These are phyloP conservation scores for Diutina neorugosa DNA, from an alignment of 1,139 yeast genomes.

Conservation along the genomic window DNA sequence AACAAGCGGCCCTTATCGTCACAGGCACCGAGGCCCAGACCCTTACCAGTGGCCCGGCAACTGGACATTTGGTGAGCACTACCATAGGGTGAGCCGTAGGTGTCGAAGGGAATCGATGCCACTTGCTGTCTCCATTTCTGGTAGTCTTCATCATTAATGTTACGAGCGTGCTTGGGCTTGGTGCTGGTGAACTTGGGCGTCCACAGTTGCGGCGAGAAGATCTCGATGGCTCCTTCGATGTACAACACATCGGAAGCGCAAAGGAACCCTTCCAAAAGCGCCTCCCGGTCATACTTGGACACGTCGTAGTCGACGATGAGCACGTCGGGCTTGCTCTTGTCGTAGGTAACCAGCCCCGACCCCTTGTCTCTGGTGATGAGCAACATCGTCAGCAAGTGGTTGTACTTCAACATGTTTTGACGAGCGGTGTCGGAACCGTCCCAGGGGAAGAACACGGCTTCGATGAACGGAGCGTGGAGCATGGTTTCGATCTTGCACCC, in stretches of 20 bases:
- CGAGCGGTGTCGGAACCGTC: conserved; percentile 22
- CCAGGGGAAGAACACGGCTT: conserved; percentile 35
- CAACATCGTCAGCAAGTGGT: conserved; percentile 29
- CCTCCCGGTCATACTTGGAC: conserved; percentile 30
- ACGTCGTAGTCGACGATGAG: conserved; percentile 29
- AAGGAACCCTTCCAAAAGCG: conserved; percentile 29
- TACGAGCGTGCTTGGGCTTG: conserved; percentile 31
- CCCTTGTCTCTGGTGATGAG: conserved; percentile 40
- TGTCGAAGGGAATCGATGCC: conserved; percentile 15
- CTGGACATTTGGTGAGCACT: conserved; percentile 54
- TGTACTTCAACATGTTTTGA: conserved; percentile 24
- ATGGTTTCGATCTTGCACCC: conserved; percentile 47
- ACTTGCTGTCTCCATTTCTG: conserved; percentile 30
- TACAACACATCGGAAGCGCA: conserved; percentile 36
- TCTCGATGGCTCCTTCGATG: conserved; percentile 39
- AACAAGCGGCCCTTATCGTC: conserved; percentile 37
- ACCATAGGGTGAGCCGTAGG: conserved; percentile 25
- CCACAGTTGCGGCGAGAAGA: conserved; percentile 26
- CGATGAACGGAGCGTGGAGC: conserved; percentile 34
- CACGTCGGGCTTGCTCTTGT: conserved; percentile 23
- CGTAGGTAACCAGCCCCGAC: conserved; percentile 28
- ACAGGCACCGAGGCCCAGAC: conserved; percentile 37
- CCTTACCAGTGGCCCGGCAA: conserved; percentile 42
- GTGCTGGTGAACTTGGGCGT: conserved; percentile 27
- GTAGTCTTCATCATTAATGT: conserved; percentile 32